Evolutionary conservation across 345 rosid species (phyloP), one percentile per base, ranked within the genome.

Genomic region (Lepidium africanum): DNA sequence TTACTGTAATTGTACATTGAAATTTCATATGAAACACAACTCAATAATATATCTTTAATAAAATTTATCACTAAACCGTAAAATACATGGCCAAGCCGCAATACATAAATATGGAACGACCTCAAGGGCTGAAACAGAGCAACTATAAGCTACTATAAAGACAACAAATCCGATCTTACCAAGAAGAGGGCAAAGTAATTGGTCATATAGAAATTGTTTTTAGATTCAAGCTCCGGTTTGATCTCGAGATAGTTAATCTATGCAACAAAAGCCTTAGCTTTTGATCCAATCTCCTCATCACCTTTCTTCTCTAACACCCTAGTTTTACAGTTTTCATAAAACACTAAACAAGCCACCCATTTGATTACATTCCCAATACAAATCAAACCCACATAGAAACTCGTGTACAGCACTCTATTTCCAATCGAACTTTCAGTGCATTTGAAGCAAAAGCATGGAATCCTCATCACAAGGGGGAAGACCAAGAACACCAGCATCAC

Each of bases 311-410:
- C 72, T 37, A 77, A 30, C 55, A 67, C 42, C 46, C 52, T 50
- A 27, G 53, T 57, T 72, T 63, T 72, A 73, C 79, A 77, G 21
- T 81, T 74, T 16, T 68, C 54, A 76, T 79, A 80, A 60, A 70
- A 73, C 2, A 86, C 67, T 32, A 78, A 69, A 63, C 65, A 80
- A 25, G 76, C 81, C 36, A 79, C 67, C 89, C 83, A 84, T 56
- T 83, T 84, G 10, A 78, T 27, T 59, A 75, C 55, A 59, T 77
- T 77, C 53, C 72, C 83, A 5, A 77, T 9, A 57, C 71, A 69
- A 36, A 55, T 59, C 46, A 83, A 77, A 36, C 59, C 15, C 21
- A 62, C 25, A 56, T 36, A 43, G 2, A 56, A 21, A 65, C 41
- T 63, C 14, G 62, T 72, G 65, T 63, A 76, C 62, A 70, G 16